These are phyloP conservation scores for Helichrysum umbraculigerum DNA, from an alignment of 129 eudicot species.

Conservation along the genomic window DNA sequence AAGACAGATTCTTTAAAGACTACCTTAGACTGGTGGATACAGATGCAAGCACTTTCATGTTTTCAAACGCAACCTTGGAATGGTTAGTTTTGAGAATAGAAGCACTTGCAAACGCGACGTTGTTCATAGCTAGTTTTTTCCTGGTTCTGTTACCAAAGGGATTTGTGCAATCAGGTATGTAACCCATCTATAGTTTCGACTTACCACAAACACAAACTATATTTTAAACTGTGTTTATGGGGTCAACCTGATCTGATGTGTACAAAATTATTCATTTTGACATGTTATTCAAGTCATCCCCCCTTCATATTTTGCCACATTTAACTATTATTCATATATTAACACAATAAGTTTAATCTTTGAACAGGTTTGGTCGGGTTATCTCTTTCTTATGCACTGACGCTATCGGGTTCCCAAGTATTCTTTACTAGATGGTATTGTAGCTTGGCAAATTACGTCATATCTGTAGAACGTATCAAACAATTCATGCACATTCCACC, in stretches of 20 bases:
- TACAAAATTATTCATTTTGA: neutral
- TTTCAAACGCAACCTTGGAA: constrained; percentile 66
- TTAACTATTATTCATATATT: neutral
- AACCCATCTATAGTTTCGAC: neutral
- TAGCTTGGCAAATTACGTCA: constrained; percentile 54
- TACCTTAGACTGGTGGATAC: constrained; percentile 62
- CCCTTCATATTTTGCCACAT: neutral
- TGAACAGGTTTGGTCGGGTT: constrained; percentile 76
- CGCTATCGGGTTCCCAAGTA: constrained; percentile 62
- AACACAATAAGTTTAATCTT: neutral
- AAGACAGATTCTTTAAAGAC: constrained; percentile 54
- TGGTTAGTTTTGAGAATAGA: constrained; percentile 77
- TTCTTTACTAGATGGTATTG: constrained; percentile 73
- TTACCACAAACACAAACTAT: too few relatives aligned
- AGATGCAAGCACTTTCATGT: constrained; percentile 70
- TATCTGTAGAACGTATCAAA: constrained; percentile 75
- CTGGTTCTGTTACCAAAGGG: constrained; percentile 59
- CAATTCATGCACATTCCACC: constrained; percentile 81
- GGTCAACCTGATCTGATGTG: too few relatives aligned
- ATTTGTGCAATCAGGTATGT: constrained; percentile 58
- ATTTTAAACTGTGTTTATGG: too few relatives aligned
- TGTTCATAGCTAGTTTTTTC: constrained; percentile 64
- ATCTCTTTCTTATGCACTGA: constrained; percentile 77
- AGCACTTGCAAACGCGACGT: constrained; percentile 59
- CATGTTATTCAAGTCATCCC: neutral